These are phyloP conservation scores for Phytophthora litchii DNA, from an alignment of 352 stramenopile species.

Conservation along the genomic window DNA sequence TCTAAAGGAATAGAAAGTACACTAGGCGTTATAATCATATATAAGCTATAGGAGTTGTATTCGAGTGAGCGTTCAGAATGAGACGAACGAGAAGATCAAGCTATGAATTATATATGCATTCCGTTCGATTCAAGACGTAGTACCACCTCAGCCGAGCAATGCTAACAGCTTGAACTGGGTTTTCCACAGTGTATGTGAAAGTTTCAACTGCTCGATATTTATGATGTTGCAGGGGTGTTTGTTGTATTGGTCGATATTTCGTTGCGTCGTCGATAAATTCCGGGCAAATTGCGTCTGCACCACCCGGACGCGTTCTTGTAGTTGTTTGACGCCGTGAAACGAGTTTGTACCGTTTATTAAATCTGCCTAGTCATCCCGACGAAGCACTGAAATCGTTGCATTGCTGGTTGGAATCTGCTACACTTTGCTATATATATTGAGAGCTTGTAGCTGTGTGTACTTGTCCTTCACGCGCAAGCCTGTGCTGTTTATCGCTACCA, in stretches of 20 bases:
- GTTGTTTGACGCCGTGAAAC: background rate
- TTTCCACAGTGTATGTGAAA: conserved; percentile 16
- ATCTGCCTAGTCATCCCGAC: background rate
- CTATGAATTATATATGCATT: no score
- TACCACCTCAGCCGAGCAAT: no score
- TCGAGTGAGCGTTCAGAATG: no score
- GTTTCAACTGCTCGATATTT: no score
- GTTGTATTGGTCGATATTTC: no score
- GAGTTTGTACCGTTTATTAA: background rate
- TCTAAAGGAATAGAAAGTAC: no score
- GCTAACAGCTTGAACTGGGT: conserved; percentile 3
- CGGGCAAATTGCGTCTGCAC: background rate
- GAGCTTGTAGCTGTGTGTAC: background rate
- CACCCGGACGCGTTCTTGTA: background rate
- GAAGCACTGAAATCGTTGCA: background rate
- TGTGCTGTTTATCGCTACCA: background rate
- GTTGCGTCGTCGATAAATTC: background rate
- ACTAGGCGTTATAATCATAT: no score
- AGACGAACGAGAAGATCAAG: no score
- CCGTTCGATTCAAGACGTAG: no score
- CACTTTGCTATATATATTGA: background rate
- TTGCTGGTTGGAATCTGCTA: background rate
- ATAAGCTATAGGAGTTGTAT: no score
- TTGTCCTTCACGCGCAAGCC: background rate
- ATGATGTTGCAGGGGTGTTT: no score